Evolutionary conservation across 805 yeast species (phyloP).

Genomic region (Scheffersomyces ergatensis): DNA sequence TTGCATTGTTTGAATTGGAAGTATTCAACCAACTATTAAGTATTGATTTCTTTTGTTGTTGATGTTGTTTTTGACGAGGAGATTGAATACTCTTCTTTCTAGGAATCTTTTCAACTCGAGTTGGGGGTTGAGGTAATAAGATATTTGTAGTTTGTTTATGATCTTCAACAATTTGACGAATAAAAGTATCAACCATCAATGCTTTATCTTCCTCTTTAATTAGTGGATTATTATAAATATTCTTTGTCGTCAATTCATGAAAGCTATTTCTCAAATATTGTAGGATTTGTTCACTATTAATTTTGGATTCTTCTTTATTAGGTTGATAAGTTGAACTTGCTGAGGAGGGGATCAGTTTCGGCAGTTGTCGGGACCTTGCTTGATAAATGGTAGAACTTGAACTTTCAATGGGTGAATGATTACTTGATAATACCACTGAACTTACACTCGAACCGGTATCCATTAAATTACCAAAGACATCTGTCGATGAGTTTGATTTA

Average conservation of each 20-base stretch:
- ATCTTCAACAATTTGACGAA: slow-evolving; percentile 11
- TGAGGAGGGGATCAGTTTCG: background rate
- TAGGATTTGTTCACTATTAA: slow-evolving; percentile 1
- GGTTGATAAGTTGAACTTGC: background rate
- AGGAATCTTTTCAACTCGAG: background rate
- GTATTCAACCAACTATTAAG: slow-evolving; percentile 8
- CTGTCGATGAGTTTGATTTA: slow-evolving; percentile 1
- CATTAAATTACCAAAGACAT: slow-evolving; percentile 4
- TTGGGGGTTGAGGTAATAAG: background rate
- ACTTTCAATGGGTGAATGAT: background rate
- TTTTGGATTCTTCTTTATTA: background rate
- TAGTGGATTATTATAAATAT: slow-evolving; percentile 7
- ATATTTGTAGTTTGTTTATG: slow-evolving; percentile 4
- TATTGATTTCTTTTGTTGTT: slow-evolving; percentile 7
- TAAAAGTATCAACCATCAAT: slow-evolving; percentile 10
- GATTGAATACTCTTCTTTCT: background rate
- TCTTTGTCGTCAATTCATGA: slow-evolving; percentile 3
- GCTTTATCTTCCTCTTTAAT: slow-evolving; percentile 9
- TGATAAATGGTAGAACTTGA: background rate
- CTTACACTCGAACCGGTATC: slow-evolving; percentile 3
- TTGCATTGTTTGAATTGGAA: slow-evolving; percentile 1
- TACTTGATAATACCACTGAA: background rate
- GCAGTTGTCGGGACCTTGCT: background rate
- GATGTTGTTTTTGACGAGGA: slow-evolving; percentile 2
- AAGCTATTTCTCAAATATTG: slow-evolving; percentile 6